A percentile compares a stretch with the other conserved stretches of the same genome.
phyloP scores from a whole-genome alignment of 2,329 filamentous ascomycete species.

The Achaetomium macrosporum region DNA sequence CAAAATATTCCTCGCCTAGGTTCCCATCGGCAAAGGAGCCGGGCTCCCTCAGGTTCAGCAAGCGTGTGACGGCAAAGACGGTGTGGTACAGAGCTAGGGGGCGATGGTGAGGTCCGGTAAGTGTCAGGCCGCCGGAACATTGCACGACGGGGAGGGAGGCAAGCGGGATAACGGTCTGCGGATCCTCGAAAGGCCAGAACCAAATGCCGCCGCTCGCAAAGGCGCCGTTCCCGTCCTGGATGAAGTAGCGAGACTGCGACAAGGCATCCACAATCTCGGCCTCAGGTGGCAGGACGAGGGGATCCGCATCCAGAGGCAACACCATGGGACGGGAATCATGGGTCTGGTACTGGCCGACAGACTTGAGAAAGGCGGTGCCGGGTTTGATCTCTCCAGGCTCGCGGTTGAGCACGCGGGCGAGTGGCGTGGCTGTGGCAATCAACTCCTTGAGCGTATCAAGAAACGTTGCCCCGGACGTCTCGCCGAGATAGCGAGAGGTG shows the following conservation, averaged over 20 bases:
- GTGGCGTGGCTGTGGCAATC: conserved; percentile 31
- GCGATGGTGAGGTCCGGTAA: conserved; percentile 26
- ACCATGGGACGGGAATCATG: conserved; percentile 40
- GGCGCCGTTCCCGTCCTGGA: conserved; percentile 40
- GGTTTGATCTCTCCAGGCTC: not conserved
- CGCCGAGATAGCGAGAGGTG: conserved; percentile 41
- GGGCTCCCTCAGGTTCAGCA: conserved; percentile 29
- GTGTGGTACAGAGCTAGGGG: conserved; percentile 41
- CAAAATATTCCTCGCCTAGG: conserved; percentile 41
- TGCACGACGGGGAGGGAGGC: conserved; percentile 6
- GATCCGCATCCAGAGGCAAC: conserved; percentile 32
- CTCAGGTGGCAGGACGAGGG: conserved; percentile 34
- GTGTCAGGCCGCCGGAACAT: not conserved
- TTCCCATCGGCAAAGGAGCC: conserved; percentile 29
- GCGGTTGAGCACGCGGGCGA: conserved; percentile 8
- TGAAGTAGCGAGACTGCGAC: conserved; percentile 36
- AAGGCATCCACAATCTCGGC: conserved; percentile 36
- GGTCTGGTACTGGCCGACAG: conserved; percentile 42
- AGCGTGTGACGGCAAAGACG: conserved; percentile 37
- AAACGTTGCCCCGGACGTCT: conserved; percentile 45
- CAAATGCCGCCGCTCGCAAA: conserved; percentile 43
- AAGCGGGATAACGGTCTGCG: conserved; percentile 2
- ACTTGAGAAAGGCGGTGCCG: conserved; percentile 33
- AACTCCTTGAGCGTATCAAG: conserved; percentile 45
- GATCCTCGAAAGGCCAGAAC: conserved; percentile 38